Conservation (phyloP, 495 filamentous ascomycete species). For the Aspergillus panamensis region DNA sequence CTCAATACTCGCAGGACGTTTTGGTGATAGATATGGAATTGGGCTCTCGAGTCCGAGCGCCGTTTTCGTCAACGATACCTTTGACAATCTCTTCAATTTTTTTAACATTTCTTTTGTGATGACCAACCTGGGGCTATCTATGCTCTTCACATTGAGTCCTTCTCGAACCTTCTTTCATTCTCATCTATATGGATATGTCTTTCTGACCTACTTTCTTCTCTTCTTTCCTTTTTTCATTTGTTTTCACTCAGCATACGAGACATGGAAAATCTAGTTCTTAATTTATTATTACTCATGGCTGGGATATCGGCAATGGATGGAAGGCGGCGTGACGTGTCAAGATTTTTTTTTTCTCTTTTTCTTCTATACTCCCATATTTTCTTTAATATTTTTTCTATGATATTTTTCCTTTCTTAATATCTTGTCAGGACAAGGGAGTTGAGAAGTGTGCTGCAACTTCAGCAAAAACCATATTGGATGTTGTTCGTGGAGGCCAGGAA, state of each 20-base stretch:
- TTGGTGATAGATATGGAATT: neutral
- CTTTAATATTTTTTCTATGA: conserved; percentile 7
- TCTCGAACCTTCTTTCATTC: conserved; percentile 11
- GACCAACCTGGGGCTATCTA: neutral
- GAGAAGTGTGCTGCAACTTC: neutral
- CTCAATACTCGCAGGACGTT: neutral
- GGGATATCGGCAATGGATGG: conserved; percentile 11
- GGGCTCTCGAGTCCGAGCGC: neutral
- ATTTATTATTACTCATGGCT: conserved; percentile 16
- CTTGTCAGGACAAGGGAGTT: neutral
- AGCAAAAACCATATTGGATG: conserved; percentile 14
- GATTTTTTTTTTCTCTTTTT: conserved; percentile 8
- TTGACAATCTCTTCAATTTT: conserved; percentile 1
- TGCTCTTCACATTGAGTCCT: conserved; percentile 3
- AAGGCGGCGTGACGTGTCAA: conserved; percentile 13
- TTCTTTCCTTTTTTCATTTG: conserved; percentile 6
- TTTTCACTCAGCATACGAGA: conserved; percentile 16
- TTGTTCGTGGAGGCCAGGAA: conserved; percentile 1
- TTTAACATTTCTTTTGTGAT: conserved; percentile 12
- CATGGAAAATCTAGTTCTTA: conserved; percentile 8
- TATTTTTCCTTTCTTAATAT: conserved; percentile 1
- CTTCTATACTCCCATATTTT: conserved; percentile 17
- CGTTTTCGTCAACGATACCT: neutral
- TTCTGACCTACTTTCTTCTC: neutral
- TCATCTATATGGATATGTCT: neutral